phyloP scores from a whole-genome alignment of 352 stramenopile species.

The Phytopythium helicoides region DNA sequence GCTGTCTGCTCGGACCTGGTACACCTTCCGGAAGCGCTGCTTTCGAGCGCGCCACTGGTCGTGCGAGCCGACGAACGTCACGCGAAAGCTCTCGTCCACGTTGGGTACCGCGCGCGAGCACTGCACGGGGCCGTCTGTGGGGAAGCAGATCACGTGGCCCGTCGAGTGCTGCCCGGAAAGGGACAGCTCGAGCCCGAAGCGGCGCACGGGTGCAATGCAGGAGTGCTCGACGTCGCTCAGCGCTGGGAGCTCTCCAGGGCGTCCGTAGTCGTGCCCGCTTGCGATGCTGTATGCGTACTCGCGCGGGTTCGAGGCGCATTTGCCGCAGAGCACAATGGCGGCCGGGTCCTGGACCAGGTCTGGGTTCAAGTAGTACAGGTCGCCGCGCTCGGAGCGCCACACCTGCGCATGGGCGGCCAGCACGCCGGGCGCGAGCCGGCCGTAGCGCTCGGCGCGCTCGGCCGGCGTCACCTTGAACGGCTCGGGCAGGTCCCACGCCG shows the following conservation, averaged over 20 bases:
- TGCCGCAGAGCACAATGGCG: constrained; percentile 11
- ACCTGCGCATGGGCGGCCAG: no score
- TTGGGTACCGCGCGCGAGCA: constrained; percentile 5
- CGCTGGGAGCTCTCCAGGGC: constrained; percentile 3
- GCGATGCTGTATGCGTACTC: constrained; percentile 16
- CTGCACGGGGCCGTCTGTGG: constrained; percentile 4
- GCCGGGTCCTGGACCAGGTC: constrained; percentile 14
- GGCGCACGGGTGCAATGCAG: background rate
- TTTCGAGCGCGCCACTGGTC: constrained; percentile 4
- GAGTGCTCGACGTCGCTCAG: constrained; percentile 4
- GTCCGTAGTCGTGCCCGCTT: constrained; percentile 20
- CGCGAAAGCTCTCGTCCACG: constrained; percentile 4
- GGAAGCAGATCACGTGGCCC: constrained; percentile 14
- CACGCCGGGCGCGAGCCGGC: no score
- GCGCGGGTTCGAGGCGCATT: constrained; percentile 3
- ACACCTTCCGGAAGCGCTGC: constrained; percentile 7
- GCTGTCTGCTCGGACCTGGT: background rate
- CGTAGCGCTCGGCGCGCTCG: no score
- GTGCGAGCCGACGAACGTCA: constrained; percentile 11
- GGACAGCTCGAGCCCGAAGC: constrained; percentile 11
- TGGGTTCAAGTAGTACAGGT: constrained; percentile 19
- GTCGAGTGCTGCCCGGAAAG: constrained; percentile 12
- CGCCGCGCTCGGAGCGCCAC: no score
- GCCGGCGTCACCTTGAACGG: no score
- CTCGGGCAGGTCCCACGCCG: no score